A percentile compares a stretch with the other conserved stretches of the same genome.
phyloP scores from a whole-genome alignment of 1,284 basidiomycete species.

The Marasmius tenuissimus region DNA sequence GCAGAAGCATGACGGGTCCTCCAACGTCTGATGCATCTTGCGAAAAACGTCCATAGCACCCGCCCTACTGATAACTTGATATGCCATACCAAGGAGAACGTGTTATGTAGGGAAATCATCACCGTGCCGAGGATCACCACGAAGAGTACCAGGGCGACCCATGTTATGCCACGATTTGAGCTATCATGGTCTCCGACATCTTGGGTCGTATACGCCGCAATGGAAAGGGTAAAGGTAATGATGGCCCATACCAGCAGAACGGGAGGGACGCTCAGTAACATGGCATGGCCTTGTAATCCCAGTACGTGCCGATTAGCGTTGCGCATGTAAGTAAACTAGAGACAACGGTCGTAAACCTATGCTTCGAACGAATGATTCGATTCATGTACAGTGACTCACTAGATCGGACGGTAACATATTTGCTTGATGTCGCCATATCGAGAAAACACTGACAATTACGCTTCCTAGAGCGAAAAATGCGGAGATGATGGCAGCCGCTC shows the following conservation, averaged over 20 bases:
- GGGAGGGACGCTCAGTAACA: constrained; percentile 52
- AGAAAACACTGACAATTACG: constrained; percentile 55
- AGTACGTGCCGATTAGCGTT: constrained; percentile 44
- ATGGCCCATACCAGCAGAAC: constrained; percentile 58
- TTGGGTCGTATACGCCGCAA: constrained; percentile 44
- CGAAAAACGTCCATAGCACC: neutral
- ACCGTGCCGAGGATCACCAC: constrained; percentile 36
- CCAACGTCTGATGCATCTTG: neutral
- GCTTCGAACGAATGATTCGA: neutral
- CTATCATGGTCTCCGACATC: constrained; percentile 23
- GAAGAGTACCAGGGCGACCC: constrained; percentile 39
- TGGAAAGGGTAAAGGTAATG: constrained; percentile 43
- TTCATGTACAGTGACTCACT: constrained; percentile 25
- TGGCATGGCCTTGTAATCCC: constrained; percentile 48
- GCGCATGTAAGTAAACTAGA: constrained; percentile 51
- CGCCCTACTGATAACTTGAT: constrained; percentile 22
- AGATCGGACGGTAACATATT: constrained; percentile 42
- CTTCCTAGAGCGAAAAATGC: constrained; percentile 51
- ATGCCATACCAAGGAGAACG: constrained; percentile 50
- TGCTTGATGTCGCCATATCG: constrained; percentile 55
- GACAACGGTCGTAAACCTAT: neutral
- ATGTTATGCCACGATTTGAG: constrained; percentile 31
- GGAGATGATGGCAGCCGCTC: constrained; percentile 44
- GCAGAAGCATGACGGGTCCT: neutral
- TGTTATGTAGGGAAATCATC: constrained; percentile 36